Conservation (phyloP, 192 early-diverging fungal genomes). For the Hyaloraphidium curvatum region DNA sequence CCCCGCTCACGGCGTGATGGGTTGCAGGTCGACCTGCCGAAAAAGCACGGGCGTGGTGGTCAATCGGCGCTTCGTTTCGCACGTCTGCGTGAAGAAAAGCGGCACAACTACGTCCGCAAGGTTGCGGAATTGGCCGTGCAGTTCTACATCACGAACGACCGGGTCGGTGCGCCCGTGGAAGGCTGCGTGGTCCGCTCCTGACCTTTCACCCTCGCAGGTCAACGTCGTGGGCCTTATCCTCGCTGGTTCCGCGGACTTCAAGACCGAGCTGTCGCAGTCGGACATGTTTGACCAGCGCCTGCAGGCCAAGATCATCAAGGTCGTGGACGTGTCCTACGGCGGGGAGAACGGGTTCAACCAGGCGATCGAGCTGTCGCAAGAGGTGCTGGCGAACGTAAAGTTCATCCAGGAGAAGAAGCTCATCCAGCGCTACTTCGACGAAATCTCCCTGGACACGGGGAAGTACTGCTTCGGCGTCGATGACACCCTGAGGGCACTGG, state of each 20-base stretch:
- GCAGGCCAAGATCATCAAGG: slow-evolving; percentile 67
- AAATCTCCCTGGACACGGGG: slow-evolving; percentile 91
- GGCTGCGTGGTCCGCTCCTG: background rate
- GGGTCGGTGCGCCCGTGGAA: no score
- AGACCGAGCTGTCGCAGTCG: slow-evolving; percentile 80
- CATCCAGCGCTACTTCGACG: slow-evolving; percentile 88
- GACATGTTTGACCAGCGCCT: slow-evolving; percentile 93
- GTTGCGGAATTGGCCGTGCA: slow-evolving; percentile 92
- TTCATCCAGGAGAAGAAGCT: slow-evolving; percentile 98
- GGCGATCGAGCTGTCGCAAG: slow-evolving; percentile 83
- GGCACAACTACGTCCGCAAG: slow-evolving; percentile 98
- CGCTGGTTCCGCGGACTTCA: slow-evolving; percentile 98
- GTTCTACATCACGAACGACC: slow-evolving; percentile 86
- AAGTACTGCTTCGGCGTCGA: slow-evolving; percentile 90
- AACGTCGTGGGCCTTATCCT: slow-evolving; percentile 76
- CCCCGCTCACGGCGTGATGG: no score
- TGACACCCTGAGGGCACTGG: slow-evolving; percentile 89
- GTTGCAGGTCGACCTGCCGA: slow-evolving; percentile 95
- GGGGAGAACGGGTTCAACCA: slow-evolving; percentile 99
- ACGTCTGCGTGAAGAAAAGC: slow-evolving; percentile 95
- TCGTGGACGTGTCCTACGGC: slow-evolving; percentile 96
- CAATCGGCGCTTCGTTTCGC: slow-evolving; percentile 99
- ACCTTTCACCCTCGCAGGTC: slow-evolving; percentile 15
- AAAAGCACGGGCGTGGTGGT: slow-evolving; percentile 99
- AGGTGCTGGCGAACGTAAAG: slow-evolving; percentile 88